Percentiles rank a stretch among this genome's conserved stretches.
These are phyloP conservation scores for Nymphaea thermarum DNA, from an alignment of 164 flowering plant genomes.

Conservation along the genomic window DNA sequence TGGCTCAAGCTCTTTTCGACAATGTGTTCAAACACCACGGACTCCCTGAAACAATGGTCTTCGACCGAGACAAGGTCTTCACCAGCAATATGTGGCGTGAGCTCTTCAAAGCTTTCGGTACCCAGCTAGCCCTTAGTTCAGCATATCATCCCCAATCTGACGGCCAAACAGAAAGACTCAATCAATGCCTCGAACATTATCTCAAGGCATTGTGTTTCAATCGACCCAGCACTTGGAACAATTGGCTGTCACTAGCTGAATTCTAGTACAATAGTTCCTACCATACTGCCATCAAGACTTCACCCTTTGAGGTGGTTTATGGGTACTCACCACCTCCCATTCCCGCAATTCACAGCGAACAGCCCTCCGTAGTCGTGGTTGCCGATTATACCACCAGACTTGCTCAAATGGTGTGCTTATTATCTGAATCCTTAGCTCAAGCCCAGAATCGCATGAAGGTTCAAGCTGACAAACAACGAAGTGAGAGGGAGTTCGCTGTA, in stretches of 20 bases:
- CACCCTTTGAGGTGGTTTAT: conserved; percentile 1
- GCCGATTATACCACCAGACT: neutral
- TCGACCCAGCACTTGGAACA: neutral
- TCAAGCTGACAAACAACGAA: neutral
- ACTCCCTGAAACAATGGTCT: neutral
- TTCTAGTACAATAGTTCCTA: neutral
- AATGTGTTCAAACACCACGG: neutral
- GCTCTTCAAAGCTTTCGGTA: neutral
- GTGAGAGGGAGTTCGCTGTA: neutral
- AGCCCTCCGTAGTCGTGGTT: neutral
- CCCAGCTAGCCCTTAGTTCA: neutral
- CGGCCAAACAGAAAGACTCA: conserved; percentile 3
- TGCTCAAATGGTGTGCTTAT: neutral
- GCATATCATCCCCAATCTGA: conserved; percentile 11
- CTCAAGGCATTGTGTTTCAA: neutral
- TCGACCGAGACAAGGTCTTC: neutral
- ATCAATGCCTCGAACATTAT: neutral
- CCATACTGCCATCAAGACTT: neutral
- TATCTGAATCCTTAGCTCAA: neutral
- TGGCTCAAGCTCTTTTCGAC: neutral
- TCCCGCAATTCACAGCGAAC: neutral
- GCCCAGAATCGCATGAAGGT: conserved; percentile 6
- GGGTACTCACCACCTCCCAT: neutral
- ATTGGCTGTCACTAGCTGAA: neutral
- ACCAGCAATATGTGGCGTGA: neutral